Conservation (phyloP, 208 protist genomes). For the Crithidia expoeki region DNA sequence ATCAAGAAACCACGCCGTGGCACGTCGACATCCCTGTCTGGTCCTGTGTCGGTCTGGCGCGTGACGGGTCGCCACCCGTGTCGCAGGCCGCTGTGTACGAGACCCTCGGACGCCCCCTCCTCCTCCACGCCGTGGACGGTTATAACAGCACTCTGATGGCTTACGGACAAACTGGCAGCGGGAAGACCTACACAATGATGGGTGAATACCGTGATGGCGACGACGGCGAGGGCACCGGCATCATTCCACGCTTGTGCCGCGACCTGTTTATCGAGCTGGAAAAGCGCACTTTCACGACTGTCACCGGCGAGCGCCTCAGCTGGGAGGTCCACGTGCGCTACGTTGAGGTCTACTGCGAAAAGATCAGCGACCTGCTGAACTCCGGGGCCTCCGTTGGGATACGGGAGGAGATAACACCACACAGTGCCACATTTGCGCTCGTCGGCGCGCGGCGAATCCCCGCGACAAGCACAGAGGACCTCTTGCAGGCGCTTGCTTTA, state of each 20-base stretch:
- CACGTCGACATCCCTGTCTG: slow-evolving; percentile 73
- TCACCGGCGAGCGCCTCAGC: slow-evolving; percentile 53
- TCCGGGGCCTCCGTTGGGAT: slow-evolving; percentile 53
- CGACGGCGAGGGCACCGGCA: slow-evolving; percentile 44
- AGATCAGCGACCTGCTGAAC: slow-evolving; percentile 87
- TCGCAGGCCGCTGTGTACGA: slow-evolving; percentile 85
- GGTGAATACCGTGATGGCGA: slow-evolving; percentile 42
- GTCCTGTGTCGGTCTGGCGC: slow-evolving; percentile 53
- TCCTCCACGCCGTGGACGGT: slow-evolving; percentile 90
- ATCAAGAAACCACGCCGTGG: slow-evolving; percentile 46
- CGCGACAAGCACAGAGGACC: slow-evolving; percentile 50
- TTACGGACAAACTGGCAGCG: slow-evolving; percentile 91
- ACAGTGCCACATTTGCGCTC: slow-evolving; percentile 68
- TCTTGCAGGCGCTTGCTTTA: slow-evolving; percentile 64
- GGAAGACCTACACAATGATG: slow-evolving; percentile 93
- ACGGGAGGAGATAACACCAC: slow-evolving; percentile 68
- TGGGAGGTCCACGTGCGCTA: slow-evolving; percentile 88
- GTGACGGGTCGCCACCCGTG: slow-evolving; percentile 47
- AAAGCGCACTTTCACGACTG: slow-evolving; percentile 44
- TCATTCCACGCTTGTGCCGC: slow-evolving; percentile 85
- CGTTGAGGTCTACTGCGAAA: slow-evolving; percentile 93
- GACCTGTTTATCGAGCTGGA: slow-evolving; percentile 78
- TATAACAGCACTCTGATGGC: slow-evolving; percentile 92
- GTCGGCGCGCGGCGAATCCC: slow-evolving; percentile 56
- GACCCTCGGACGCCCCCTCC: slow-evolving; percentile 83